Percentiles rank a stretch among this genome's conserved stretches.
Evolutionary conservation across 2,329 filamentous ascomycete genomes (phyloP).

Genomic region (Didymella sp.): DNA sequence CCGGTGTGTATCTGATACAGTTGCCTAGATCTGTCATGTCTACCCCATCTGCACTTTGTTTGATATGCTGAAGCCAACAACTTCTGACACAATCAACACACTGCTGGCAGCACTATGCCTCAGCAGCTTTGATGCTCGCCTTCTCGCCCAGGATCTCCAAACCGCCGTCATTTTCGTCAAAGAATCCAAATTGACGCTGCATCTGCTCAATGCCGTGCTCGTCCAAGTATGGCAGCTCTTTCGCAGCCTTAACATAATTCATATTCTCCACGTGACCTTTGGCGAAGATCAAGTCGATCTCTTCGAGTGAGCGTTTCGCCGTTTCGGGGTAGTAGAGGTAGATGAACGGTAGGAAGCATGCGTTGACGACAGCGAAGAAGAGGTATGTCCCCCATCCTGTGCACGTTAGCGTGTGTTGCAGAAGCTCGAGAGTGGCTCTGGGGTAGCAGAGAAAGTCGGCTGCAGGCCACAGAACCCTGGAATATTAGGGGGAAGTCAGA

Average conservation of each 20-base stretch:
- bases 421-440: no score
- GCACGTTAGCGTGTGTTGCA: neutral
- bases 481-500: no score
- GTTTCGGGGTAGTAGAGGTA: constrained; percentile 64
- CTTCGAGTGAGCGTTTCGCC: constrained; percentile 55
- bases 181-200: constrained; percentile 46
- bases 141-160: constrained; percentile 13
- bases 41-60: neutral
- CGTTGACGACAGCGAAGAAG: constrained; percentile 60
- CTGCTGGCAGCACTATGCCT: neutral
- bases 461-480: no score
- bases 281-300: constrained; percentile 58
- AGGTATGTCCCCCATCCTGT: constrained; percentile 48
- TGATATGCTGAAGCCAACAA: neutral
- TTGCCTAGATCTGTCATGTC: neutral
- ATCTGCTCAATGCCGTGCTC: constrained; percentile 62
- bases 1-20: neutral
- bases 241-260: constrained; percentile 65
- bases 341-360: constrained; percentile 57
- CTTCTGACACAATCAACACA: neutral
- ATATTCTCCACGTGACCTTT: constrained; percentile 60
- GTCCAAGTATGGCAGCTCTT: constrained; percentile 62
- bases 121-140: neutral
- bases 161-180: constrained; percentile 29
- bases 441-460: no score